A percentile compares a stretch with the other conserved stretches of the same genome.
Evolutionary conservation across 129 eudicot genomes (phyloP).

Genomic region (Flaveria sonorensis): DNA sequence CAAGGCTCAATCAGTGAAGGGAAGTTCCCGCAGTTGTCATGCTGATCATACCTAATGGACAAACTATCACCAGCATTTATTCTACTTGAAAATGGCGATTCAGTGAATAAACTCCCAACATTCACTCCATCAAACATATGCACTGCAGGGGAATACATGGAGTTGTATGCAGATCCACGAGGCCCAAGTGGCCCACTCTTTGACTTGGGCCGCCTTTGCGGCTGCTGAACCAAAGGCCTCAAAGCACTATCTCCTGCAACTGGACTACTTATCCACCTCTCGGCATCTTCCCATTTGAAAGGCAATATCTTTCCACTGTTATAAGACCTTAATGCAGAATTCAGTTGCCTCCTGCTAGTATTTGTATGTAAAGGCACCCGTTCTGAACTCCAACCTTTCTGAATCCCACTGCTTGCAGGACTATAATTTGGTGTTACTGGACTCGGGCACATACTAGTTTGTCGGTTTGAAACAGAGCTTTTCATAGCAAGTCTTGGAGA

Average conservation of each 20-base stretch:
- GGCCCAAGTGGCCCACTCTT: constrained; percentile 97
- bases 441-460: constrained; percentile 62
- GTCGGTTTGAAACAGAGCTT: constrained; percentile 38
- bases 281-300: constrained; percentile 99
- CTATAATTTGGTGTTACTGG: constrained; percentile 86
- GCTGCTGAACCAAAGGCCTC: constrained; percentile 54
- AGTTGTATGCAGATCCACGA: constrained; percentile 69
- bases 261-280: constrained; percentile 96
- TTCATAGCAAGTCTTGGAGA: constrained; percentile 83
- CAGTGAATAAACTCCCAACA: constrained; percentile 47
- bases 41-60: constrained; percentile 39
- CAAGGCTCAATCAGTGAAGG: constrained; percentile 62
- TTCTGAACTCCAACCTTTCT: constrained; percentile 98
- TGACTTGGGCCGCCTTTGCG: constrained; percentile 71
- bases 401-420: constrained; percentile 48
- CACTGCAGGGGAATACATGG: constrained; percentile 70
- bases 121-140: constrained; percentile 66
- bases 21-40: constrained; percentile 40
- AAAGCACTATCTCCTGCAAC: constrained; percentile 55
- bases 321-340: constrained; percentile 55
- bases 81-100: constrained; percentile 70
- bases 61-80: constrained; percentile 50
- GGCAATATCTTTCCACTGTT: constrained; percentile 77
- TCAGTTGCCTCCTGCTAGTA: constrained; percentile 52
- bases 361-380: constrained; percentile 61